Conservation (phyloP, 805 yeast species). For the Lachancea thermotolerans region DNA sequence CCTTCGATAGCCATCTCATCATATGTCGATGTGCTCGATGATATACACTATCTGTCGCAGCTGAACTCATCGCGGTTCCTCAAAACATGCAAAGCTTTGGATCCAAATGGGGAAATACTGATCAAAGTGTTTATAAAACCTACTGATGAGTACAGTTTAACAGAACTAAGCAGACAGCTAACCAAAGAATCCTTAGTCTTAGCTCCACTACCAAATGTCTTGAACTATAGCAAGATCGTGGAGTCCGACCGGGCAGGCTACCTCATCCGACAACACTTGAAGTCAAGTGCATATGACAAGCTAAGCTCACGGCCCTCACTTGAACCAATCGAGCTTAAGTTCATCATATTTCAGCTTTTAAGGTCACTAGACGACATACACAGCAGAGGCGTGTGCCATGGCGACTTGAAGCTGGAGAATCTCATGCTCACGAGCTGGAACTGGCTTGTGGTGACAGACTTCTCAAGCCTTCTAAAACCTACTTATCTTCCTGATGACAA, state of each 20-base stretch:
- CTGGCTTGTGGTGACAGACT: conserved; percentile 78
- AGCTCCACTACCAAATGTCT: conserved; percentile 48
- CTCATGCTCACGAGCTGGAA: conserved; percentile 82
- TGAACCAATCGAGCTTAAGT: conserved; percentile 70
- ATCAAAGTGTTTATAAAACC: conserved; percentile 84
- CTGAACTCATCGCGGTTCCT: conserved; percentile 78
- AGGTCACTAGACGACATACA: conserved; percentile 62
- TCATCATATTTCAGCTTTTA: conserved; percentile 77
- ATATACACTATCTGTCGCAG: conserved; percentile 67
- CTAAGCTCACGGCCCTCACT: conserved; percentile 82
- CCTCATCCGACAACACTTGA: conserved; percentile 71
- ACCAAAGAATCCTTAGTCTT: conserved; percentile 33
- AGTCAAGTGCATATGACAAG: conserved; percentile 80
- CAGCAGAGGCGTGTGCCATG: conserved; percentile 58
- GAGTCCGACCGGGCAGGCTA: conserved; percentile 93
- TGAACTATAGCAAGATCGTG: conserved; percentile 66
- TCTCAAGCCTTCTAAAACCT: conserved; percentile 74
- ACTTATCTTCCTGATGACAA: conserved; percentile 82
- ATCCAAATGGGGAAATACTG: conserved; percentile 62
- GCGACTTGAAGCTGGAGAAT: conserved; percentile 90
- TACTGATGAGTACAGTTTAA: conserved; percentile 19
- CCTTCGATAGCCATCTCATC: conserved; percentile 90
- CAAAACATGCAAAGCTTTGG: conserved; percentile 77
- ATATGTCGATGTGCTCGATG: conserved; percentile 72
- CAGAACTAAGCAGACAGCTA: conserved; percentile 30